Evolutionary conservation across 495 filamentous ascomycete genomes (phyloP).

Genomic region (Aspergillus sclerotioniger): DNA sequence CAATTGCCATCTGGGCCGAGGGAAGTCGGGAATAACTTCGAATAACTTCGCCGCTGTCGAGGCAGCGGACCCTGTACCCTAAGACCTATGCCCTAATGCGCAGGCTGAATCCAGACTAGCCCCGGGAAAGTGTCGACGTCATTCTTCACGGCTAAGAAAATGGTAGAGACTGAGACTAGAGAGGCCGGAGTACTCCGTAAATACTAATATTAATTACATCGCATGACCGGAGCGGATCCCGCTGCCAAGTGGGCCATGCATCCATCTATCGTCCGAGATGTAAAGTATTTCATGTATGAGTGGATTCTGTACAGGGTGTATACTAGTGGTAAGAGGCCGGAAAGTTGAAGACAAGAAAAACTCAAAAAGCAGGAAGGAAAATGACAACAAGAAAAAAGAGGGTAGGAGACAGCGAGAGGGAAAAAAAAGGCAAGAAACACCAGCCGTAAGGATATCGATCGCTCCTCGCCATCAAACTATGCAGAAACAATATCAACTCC

Average conservation of each 20-base stretch:
- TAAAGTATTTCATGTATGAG: neutral
- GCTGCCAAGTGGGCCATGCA: too few species aligned
- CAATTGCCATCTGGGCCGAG: neutral
- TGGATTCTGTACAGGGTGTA: neutral
- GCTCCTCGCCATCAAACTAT: conserved; percentile 9
- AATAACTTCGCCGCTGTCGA: neutral
- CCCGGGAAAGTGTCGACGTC: conserved; percentile 5
- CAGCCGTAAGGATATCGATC: conserved; percentile 3
- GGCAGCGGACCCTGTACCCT: conserved; percentile 30
- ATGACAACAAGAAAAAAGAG: conserved; percentile 10
- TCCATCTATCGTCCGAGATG: neutral
- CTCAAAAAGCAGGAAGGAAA: conserved; percentile 1
- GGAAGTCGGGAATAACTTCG: neutral
- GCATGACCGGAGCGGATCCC: neutral
- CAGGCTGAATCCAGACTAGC: conserved; percentile 2
- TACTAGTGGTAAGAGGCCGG: neutral
- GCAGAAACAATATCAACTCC: conserved; percentile 19
- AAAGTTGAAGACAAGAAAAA: neutral
- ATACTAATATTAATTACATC: too few species aligned
- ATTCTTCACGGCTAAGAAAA: neutral
- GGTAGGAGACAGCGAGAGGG: conserved; percentile 9
- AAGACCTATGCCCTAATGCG: conserved; percentile 32
- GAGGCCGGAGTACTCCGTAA: neutral
- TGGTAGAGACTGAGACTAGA: too few species aligned
- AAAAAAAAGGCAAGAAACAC: conserved; percentile 11